Percentiles rank a stretch among this genome's conserved stretches.
Evolutionary conservation across 306 rosid species (phyloP).

Genomic region (Crataegus laevigata): DNA sequence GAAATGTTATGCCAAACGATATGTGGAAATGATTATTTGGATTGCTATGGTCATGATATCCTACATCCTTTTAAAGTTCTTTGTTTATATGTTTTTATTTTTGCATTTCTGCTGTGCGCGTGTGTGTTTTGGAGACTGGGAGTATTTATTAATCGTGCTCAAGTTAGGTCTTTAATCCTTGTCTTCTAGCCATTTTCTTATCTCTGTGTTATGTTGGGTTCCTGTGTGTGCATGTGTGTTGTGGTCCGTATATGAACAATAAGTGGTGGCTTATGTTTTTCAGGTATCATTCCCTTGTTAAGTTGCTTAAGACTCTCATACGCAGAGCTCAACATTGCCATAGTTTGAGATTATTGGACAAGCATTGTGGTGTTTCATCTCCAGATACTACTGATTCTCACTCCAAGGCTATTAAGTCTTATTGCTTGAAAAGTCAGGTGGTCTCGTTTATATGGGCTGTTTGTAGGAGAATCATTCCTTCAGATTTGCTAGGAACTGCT

Average conservation of each 20-base stretch:
- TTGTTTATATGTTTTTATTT: background rate
- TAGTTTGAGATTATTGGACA: constrained; percentile 49
- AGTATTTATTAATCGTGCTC: background rate
- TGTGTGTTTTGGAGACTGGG: background rate
- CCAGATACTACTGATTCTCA: constrained; percentile 29
- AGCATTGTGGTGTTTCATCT: constrained; percentile 56
- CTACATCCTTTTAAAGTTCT: background rate
- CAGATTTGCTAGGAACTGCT: constrained; percentile 66
- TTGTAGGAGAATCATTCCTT: constrained; percentile 70
- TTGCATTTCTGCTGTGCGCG: background rate
- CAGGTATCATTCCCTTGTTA: constrained; percentile 56
- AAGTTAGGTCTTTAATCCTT: background rate
- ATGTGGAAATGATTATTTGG: background rate
- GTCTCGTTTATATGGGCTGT: constrained; percentile 90
- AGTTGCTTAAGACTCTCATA: constrained; percentile 53
- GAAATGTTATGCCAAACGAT: background rate
- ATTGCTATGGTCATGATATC: background rate
- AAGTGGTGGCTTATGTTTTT: constrained; percentile 19
- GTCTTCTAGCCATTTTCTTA: background rate
- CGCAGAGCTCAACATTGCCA: constrained; percentile 47
- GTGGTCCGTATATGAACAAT: background rate
- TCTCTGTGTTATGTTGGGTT: background rate
- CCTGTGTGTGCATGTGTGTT: background rate
- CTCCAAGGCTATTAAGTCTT: constrained; percentile 34
- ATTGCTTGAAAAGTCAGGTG: constrained; percentile 70